These are phyloP conservation scores for Cladophialophora psammophila DNA, from an alignment of 2,329 filamentous ascomycete genomes.

Conservation along the genomic window DNA sequence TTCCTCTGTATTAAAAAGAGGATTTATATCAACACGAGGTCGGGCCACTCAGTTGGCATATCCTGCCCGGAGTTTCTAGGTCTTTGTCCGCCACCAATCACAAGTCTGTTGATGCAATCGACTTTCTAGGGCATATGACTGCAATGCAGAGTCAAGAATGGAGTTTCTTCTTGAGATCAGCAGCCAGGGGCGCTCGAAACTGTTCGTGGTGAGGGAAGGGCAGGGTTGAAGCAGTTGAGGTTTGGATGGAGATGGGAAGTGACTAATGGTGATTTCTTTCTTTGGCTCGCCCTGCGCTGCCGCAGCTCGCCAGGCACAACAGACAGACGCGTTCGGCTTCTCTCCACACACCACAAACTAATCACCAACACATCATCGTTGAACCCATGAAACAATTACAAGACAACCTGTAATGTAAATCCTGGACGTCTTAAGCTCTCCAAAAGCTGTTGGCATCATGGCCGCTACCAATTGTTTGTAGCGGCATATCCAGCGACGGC, in stretches of 20 bases:
- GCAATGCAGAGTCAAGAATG: neutral
- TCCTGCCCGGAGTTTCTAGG: conserved; percentile 8
- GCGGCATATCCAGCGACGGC: neutral
- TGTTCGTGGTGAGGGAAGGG: conserved; percentile 31
- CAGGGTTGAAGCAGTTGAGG: conserved; percentile 11
- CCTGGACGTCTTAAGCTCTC: neutral
- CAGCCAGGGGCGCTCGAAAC: neutral
- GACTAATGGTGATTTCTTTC: conserved; percentile 3
- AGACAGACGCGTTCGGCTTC: conserved; percentile 15
- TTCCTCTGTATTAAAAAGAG: conserved; percentile 2
- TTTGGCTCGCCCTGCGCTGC: conserved; percentile 16
- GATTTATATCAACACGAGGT: conserved; percentile 57
- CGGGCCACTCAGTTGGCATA: conserved; percentile 49
- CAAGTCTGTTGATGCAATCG: conserved; percentile 8
- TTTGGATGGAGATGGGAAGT: conserved; percentile 11
- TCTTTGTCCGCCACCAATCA: conserved; percentile 1
- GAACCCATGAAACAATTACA: neutral
- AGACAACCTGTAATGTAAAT: neutral
- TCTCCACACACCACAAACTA: conserved; percentile 11
- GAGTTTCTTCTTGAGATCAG: conserved; percentile 3
- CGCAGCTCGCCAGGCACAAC: conserved; percentile 23
- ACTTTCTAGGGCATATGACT: conserved; percentile 1
- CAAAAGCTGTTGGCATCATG: neutral
- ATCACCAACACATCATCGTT: conserved; percentile 7
- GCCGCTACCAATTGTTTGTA: neutral